A percentile compares a stretch with the other conserved stretches of the same genome.
phyloP scores from a whole-genome alignment of 108 stramenopile genomes.

The Pseudonitzschia multiseries region DNA sequence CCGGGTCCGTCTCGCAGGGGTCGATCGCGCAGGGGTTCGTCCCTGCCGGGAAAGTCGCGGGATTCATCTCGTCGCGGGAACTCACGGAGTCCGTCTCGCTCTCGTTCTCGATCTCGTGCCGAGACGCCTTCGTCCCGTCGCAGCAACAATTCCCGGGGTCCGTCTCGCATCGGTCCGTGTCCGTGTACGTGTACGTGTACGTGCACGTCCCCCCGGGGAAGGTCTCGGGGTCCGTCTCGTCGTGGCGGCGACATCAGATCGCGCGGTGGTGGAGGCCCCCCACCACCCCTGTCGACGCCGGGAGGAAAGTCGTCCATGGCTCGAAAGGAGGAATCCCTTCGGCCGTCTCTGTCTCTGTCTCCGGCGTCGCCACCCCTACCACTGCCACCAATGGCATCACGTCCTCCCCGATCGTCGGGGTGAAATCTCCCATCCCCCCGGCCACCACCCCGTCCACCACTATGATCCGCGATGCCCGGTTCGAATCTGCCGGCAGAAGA shows the following conservation, averaged over 20 bases:
- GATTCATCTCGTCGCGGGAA: background rate
- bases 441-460: conserved; percentile 2
- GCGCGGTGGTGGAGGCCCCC: background rate
- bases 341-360: no score
- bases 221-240: background rate
- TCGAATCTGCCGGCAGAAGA: background rate
- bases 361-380: no score
- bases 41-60: conserved; percentile 1
- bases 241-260: background rate
- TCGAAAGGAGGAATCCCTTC: conserved; percentile 3
- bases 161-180: conserved; percentile 11
- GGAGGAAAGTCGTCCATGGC: background rate
- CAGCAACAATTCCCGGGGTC: background rate
- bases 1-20: background rate
- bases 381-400: background rate
- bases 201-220: no score
- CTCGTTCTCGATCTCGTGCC: background rate
- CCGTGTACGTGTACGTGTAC: background rate
- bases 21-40: background rate
- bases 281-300: background rate
- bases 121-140: background rate
- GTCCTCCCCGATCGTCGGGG: background rate
- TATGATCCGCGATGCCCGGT: background rate
- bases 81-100: background rate
- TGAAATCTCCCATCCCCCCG: conserved; percentile 2